Evolutionary conservation across 2,329 filamentous ascomycete species (phyloP).

Genomic region (Claviceps sp.): DNA sequence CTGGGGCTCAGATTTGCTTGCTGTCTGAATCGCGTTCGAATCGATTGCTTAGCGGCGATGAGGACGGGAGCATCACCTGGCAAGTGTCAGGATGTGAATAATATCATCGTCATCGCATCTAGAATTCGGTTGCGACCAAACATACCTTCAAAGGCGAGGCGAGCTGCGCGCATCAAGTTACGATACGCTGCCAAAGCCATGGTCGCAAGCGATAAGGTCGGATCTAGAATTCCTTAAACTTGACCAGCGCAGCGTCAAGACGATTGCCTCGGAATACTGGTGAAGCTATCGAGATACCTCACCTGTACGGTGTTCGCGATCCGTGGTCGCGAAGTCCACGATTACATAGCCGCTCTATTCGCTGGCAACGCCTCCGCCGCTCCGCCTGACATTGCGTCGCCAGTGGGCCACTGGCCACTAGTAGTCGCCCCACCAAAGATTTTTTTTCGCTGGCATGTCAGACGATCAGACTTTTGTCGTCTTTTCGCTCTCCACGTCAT

Average conservation of each 20-base stretch:
- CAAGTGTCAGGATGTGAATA: neutral
- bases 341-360: neutral
- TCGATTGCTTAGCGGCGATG: constrained; percentile 55
- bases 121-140: neutral
- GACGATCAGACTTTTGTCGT: neutral
- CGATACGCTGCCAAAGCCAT: constrained; percentile 71
- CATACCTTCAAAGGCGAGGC: constrained; percentile 71
- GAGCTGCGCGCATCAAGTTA: constrained; percentile 64
- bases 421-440: neutral
- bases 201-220: neutral
- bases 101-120: neutral
- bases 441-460: neutral
- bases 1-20: constrained; percentile 45
- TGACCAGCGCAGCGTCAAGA: no score
- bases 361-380: no score
- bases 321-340: neutral
- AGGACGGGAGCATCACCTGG: constrained; percentile 60
- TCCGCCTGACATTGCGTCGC: no score
- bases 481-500: constrained; percentile 8
- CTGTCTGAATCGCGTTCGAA: constrained; percentile 59
- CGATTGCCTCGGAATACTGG: no score
- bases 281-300: no score
- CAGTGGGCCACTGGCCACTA: no score
- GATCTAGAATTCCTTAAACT: neutral
- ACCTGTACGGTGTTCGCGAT: neutral